phyloP scores from a whole-genome alignment of 805 yeast genomes.

The Hemisphaericaspora nanyangensis region DNA sequence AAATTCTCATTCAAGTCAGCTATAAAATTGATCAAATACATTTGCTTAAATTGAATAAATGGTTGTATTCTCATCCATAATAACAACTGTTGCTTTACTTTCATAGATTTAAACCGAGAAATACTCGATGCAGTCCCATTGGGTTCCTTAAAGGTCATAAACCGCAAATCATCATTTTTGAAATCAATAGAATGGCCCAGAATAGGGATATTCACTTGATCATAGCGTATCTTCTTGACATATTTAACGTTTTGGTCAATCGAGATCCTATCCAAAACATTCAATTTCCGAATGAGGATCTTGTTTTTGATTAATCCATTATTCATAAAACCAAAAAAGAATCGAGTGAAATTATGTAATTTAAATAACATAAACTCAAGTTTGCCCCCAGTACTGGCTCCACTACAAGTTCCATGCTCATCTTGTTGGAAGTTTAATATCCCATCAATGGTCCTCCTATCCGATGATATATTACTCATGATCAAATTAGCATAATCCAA shows the following conservation, averaged over 20 bases:
- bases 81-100: constrained; percentile 24
- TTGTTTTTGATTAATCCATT: constrained; percentile 7
- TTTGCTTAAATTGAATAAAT: constrained; percentile 23
- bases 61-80: constrained; percentile 40
- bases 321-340: constrained; percentile 11
- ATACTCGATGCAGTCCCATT: constrained; percentile 9
- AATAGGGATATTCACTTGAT: constrained; percentile 9
- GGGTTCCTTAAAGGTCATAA: constrained; percentile 11
- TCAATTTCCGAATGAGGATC: constrained; percentile 10
- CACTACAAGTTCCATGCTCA: not conserved
- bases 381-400: not conserved
- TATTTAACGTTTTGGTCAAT: constrained; percentile 7
- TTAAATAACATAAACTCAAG: constrained; percentile 6
- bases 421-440: constrained; percentile 11
- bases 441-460: constrained; percentile 16
- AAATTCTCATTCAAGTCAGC: constrained; percentile 14
- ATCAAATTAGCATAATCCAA: constrained; percentile 12
- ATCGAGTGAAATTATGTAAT: constrained; percentile 9
- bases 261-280: constrained; percentile 10
- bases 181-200: constrained; percentile 34
- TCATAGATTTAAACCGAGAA: constrained; percentile 15
- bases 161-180: constrained; percentile 32
- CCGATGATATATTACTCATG: constrained; percentile 17
- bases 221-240: not conserved
- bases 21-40: constrained; percentile 16